phyloP scores from a whole-genome alignment of 2,329 filamentous ascomycete species.

The Thermothelomyces thermophilus region DNA sequence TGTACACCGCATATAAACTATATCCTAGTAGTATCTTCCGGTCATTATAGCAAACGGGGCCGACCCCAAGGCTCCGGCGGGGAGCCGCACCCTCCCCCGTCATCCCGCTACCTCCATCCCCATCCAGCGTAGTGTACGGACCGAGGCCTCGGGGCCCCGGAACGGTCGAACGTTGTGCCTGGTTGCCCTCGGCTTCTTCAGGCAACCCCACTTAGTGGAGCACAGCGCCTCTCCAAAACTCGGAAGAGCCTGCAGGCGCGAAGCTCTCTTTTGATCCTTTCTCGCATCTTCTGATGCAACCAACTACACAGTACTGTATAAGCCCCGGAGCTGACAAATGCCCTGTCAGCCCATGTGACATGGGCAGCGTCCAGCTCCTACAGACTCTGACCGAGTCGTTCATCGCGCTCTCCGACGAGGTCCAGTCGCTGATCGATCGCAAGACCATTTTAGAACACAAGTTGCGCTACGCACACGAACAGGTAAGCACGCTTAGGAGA shows the following conservation, averaged over 20 bases:
- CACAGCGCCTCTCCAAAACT: constrained; percentile 4
- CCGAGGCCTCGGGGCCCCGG: constrained; percentile 1
- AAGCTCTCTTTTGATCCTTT: constrained; percentile 1
- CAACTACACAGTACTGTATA: not conserved
- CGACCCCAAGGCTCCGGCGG: no score
- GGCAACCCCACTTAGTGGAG: constrained; percentile 5
- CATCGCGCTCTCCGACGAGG: constrained; percentile 57
- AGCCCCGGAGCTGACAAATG: constrained; percentile 17
- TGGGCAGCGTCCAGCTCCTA: constrained; percentile 40
- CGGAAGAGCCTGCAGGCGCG: constrained; percentile 9
- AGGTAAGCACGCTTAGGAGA: no score
- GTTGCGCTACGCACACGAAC: constrained; percentile 58
- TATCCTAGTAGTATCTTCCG: no score
- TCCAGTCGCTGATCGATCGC: constrained; percentile 55
- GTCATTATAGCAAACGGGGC: no score
- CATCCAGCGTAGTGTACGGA: no score
- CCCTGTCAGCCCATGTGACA: constrained; percentile 28
- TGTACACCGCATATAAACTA: no score
- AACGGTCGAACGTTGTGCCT: constrained; percentile 18
- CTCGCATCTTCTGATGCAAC: not conserved
- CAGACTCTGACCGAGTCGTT: constrained; percentile 59
- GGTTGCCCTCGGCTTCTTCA: not conserved
- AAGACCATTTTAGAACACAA: constrained; percentile 62
- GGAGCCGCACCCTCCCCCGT: no score
- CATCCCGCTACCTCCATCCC: no score